Base-by-base conservation (phyloP, 129 eudicot genomes). In the Flaveria brownii region DNA sequence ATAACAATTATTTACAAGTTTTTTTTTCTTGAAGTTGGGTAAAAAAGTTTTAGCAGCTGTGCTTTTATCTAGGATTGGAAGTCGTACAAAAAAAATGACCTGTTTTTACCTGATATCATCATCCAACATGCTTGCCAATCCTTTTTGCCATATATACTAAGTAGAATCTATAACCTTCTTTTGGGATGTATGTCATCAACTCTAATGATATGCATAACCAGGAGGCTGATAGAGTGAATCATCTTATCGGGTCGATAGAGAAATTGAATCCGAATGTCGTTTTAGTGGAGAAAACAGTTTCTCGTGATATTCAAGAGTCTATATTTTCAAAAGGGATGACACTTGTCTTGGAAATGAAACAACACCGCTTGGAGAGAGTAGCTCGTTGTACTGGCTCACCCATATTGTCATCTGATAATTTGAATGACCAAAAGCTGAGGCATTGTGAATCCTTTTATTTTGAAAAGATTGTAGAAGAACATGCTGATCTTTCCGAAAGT, bases 401-500 rank as follows among this genome's bases (percentile, higher is more conserved):
- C 6, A 88, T 90, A 69, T 75, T 84, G 81, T 83, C 95, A 15
- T 74, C 85, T 10, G 90, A 86, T 70, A 62, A 51, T 13, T 7
- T 81, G 71, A 74, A 33, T 10, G 91, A 82, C 69, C 90, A 85
- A 77, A 84, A 86, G 80, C 90, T 92, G 65, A 82, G 82, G 64
- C 92, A 86, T 20, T 90, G 95, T 56, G 94, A 88, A 54, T 90
- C 94, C 2, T 84, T 92, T 64, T 85, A 83, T 82, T 88, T 92
- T 73, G 92, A 88, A 45, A 92, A 90, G 74, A 88, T 92, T 69
- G 86, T 92, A 20, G 98, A 92, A 85, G 96, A 92, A 74, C 96
- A 83, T 80, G 86, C 79, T 70, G 67, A 77, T 71, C 55, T 70
- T 73, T 79, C 81, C 61, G 92, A 90, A 68, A 84, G 78, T 77